Base-by-base conservation (phyloP, 2,329 filamentous ascomycete species). In the Botrytis hyacinthi region DNA sequence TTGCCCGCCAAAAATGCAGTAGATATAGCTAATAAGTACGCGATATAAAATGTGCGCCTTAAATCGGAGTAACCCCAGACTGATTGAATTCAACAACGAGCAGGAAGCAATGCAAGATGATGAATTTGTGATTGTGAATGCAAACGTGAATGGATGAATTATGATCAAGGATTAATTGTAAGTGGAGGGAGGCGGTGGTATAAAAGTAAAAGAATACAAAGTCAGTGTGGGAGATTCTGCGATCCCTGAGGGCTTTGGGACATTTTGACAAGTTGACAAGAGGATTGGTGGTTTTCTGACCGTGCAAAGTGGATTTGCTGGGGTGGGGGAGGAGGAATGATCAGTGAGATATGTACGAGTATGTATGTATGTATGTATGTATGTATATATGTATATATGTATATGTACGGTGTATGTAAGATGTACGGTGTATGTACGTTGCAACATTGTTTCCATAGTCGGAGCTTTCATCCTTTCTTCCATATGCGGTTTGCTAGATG, bases 241-340 rank as follows among this genome's bases (percentile, higher is more conserved):
- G 63, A 74, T 74, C 73, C 70, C 62, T 72, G 74, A 71, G 60
- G 37, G 60, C 60, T n/a, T 62, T n/a, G 26, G 60, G 26, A 40
- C 35, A 4, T 40, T n/a, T 16, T n/a, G 26, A 40, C 12, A 9
- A n/a, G 35, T 16, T 9, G 37, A 62, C 22, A n/a, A 61, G 60
- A n/a, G 44, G 26, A 37, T 51, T 22, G 32, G 63, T 51, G 29
- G 44, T n/a, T 37, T 51, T 67, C 6, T 40, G 63, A 20, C 8
- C 16, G 37, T 46, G 63, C 32, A 46, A 46, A 46, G 48, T 37
- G 63, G 32, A 51, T 67, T 51, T 26, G 42, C n/a, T 48, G 42
- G 62, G 63, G 42, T 35, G 37, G 61, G 14, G 44, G 40, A 42
- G 62, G 62, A 8, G 40, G 60, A 51, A 51, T 51, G 51, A 54